Base-by-base conservation (phyloP, 1,284 basidiomycete species). In the Sporisorium exsertum region DNA sequence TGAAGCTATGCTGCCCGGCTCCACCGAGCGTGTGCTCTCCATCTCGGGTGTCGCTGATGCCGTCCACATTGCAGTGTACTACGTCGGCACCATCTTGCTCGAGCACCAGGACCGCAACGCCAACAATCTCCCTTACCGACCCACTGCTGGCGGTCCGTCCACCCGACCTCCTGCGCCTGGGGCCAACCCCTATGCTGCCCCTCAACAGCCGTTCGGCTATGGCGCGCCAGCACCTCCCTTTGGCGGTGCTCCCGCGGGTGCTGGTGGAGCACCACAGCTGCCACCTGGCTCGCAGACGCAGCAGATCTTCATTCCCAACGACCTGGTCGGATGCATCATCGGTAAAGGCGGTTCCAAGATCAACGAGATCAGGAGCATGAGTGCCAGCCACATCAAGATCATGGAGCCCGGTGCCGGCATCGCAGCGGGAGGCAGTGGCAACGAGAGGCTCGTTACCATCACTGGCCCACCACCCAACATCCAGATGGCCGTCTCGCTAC, bases 11-110 rank as follows among this genome's bases (percentile, higher is more conserved):
- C 90, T 99, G 29, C 96, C 97, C 3, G 95, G 94, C 15, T 97
- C 94, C n/a, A 99, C 97, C 15, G 97, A 99, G 53, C 75, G 77
- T 13, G 94, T 99, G 26, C 89, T 99, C 64, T 97, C 94, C 77
- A 95, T 99, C 52, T 95, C 95, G 40, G 97, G 97, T 61, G 97
- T 99, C 46, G 97, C 97, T n/a, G 97, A 99, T 86, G 97, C 97
- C 20, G 95, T 99, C 64, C 97, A 99, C 87, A 99, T 99, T 77
- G 97, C 97, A 32, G 97, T 97, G 7, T 99, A 97, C 88, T 98
- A 99, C 86, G 95, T 98, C 69, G 95, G 95, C 58, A 96, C 94
- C 76, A 97, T 97, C 78, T 90, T 98, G 66, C 92, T 97, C 77
- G 95, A 97, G 86, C 94, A 94, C 51, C 93, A 95, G 86, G 94